A percentile compares a stretch with the other conserved stretches of the same genome.
Conservation (phyloP, 345 rosid species). For the Arabidopsis suecica region DNA sequence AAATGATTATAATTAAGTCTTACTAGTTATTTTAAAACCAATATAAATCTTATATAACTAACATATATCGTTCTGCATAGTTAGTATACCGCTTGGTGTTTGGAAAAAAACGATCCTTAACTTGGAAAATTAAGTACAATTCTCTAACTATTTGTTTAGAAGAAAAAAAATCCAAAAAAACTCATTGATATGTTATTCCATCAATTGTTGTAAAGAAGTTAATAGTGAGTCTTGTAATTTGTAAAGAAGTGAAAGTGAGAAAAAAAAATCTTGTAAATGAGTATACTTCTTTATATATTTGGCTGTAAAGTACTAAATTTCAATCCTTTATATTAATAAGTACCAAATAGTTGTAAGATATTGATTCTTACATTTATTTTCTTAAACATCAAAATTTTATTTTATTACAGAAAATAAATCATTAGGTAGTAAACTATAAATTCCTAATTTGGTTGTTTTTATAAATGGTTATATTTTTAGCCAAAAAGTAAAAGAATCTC, state of each 20-base stretch:
- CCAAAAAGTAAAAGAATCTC: not conserved
- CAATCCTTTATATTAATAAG: not conserved
- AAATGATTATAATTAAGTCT: not conserved
- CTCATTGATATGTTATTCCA: not conserved
- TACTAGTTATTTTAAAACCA: not conserved
- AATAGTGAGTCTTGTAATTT: not conserved
- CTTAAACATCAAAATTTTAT: not conserved
- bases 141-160: not conserved
- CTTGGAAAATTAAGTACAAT: not conserved
- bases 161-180: not conserved
- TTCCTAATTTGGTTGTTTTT: not conserved
- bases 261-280: not conserved
- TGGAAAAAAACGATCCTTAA: not conserved
- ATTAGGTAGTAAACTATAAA: not conserved
- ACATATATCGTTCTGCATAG: not conserved
- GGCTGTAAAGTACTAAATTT: not conserved
- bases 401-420: not conserved
- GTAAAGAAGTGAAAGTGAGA: not conserved
- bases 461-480: not conserved
- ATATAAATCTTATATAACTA: not conserved
- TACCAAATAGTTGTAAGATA: not conserved
- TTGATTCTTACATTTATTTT: not conserved
- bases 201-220: not conserved
- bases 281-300: not conserved
- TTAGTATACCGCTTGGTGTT: not conserved